phyloP scores from a whole-genome alignment of 306 rosid genomes.

The Amphicarpaea edgeworthii region DNA sequence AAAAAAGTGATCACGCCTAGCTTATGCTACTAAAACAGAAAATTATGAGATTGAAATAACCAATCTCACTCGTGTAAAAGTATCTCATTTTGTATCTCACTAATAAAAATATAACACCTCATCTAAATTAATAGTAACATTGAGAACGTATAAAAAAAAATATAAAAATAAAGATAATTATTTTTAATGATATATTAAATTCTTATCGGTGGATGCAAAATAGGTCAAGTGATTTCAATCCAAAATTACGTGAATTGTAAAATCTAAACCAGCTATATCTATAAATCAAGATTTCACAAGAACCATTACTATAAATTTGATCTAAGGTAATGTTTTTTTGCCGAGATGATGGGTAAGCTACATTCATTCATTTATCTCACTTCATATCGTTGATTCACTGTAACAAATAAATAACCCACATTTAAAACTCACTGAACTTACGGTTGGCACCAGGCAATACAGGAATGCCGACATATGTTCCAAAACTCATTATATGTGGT shows the following conservation, averaged over 20 bases:
- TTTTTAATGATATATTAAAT: too few relatives aligned
- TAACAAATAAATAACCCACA: conserved; percentile 26
- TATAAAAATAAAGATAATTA: too few relatives aligned
- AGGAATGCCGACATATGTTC: conserved; percentile 36
- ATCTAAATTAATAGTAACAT: too few relatives aligned
- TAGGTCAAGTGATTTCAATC: too few relatives aligned
- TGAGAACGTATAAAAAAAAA: too few relatives aligned
- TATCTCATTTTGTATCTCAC: too few relatives aligned
- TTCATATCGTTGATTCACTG: conserved; percentile 12
- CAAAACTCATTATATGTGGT: conserved; percentile 43
- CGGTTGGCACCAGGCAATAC: conserved; percentile 38
- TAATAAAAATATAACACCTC: too few relatives aligned
- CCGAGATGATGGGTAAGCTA: conserved; percentile 20
- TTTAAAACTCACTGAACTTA: not conserved
- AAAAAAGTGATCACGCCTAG: too few relatives aligned
- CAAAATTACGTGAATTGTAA: not conserved
- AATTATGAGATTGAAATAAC: too few relatives aligned
- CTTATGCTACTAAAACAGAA: not conserved
- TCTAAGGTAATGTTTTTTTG: too few relatives aligned
- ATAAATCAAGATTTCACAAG: not conserved
- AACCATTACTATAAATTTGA: conserved; percentile 1
- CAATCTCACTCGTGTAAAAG: too few relatives aligned
- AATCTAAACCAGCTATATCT: not conserved
- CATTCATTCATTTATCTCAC: conserved; percentile 7
- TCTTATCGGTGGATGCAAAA: too few relatives aligned